Base-by-base conservation (phyloP, 2,329 filamentous ascomycete species). In the Pseudocercospora cruenta region DNA sequence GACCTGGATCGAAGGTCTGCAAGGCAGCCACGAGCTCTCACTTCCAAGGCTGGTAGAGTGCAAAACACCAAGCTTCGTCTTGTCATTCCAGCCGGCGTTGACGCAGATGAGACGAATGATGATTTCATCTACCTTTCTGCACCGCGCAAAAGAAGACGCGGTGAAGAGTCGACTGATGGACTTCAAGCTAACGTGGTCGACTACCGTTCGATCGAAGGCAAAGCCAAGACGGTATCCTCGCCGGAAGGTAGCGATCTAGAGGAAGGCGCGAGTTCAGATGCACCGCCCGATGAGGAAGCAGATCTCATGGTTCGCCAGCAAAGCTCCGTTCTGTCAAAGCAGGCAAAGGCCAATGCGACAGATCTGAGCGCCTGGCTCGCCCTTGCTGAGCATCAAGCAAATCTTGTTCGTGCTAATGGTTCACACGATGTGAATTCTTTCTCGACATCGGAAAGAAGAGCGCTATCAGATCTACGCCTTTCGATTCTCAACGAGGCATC, bases 401-500 rank as follows among this genome's bases (percentile, higher is more conserved):
- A 79, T 1, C 82, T 96, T 63, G 80, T 94, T 49, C 81, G 81
- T 60, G 2, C n/a, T 9, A 19, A 22, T 36, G 9, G n/a, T 10
- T 39, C 36, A n/a, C 80, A 82, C 24, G 81, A 80, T 73, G 83
- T 75, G 49, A 82, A 78, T 45, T 77, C 74, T 31, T 80, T 83
- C 24, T 88, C 87, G 0, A 80, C 82, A 28, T 86, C 88, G 2
- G 91, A 95, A 73, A 81, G 82, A 59, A 85, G 85, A 67, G 90
- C 90, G 68, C 87, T 92, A 62, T 89, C 92, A 3, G 90, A 95
- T 69, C 88, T 97, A 63, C 94, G 92, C 70, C 80, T 96, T 2
- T 88, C 90, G 1, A 87, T 96, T 67, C 91, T 94, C 67, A 88
- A 94, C 69, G 89, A 92, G 67, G 94, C 94, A 0, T 77, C 97